phyloP scores from a whole-genome alignment of 257 asterid species.

The Przewalskia tangutica region DNA sequence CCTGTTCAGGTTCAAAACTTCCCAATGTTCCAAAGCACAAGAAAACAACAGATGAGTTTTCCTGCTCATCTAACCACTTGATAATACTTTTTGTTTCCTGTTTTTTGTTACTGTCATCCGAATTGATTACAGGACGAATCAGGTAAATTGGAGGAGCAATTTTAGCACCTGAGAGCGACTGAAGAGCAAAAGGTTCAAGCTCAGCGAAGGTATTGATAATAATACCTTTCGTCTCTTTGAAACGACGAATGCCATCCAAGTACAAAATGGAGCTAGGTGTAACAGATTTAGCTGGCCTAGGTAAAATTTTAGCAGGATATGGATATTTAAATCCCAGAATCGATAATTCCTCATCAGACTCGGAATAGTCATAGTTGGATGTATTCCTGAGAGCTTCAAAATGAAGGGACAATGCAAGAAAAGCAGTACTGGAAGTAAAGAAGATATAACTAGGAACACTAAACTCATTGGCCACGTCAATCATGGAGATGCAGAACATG shows the following conservation, averaged over 20 bases:
- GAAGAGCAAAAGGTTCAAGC: constrained; percentile 26
- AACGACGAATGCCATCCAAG: background rate
- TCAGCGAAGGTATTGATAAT: constrained; percentile 40
- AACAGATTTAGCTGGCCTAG: constrained; percentile 2
- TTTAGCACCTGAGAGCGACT: constrained; percentile 5
- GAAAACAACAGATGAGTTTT: constrained; percentile 15
- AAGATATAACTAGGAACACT: constrained; percentile 7
- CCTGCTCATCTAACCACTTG: constrained; percentile 18
- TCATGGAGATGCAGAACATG: constrained; percentile 9
- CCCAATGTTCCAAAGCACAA: constrained; percentile 28
- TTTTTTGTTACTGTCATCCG: background rate
- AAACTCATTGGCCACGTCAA: constrained; percentile 12
- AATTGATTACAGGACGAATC: constrained; percentile 26
- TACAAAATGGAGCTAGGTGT: constrained; percentile 1
- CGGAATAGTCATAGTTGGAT: background rate
- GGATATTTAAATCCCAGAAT: constrained; percentile 17
- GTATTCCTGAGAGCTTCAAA: background rate
- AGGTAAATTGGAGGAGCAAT: constrained; percentile 27
- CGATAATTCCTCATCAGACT: background rate
- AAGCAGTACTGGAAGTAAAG: constrained; percentile 1
- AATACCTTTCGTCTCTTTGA: constrained; percentile 22
- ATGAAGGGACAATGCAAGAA: constrained; percentile 5
- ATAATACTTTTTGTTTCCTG: background rate
- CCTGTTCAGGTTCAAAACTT: constrained; percentile 10
- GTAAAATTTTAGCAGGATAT: constrained; percentile 23